Evolutionary conservation across 257 asterid genomes (phyloP), one percentile per base, ranked within the genome.

Genomic region (Rauvolfia tetraphylla): DNA sequence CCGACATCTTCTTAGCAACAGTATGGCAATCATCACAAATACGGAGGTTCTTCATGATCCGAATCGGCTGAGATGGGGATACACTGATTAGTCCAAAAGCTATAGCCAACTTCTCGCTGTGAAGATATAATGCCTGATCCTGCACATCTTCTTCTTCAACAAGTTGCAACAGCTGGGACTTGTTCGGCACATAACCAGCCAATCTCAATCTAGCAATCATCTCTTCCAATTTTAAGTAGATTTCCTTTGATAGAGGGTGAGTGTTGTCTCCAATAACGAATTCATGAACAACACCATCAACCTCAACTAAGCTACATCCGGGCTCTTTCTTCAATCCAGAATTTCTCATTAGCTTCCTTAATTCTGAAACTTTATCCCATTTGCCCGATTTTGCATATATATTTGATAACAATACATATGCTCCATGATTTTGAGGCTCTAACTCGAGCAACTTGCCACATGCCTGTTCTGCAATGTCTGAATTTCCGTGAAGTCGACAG

Each of bases 301-400:
- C 86, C 84, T 93, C 97, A 67, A 93, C 85, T 31, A 81, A 89
- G 86, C 98, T 93, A 68, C 92, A 87, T 1, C 98, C 97, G 41
- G 96, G 97, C 77, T 93, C 94, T 79, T 93, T 93, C 88, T 84
- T 90, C 83, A 90, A 63, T 38, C 96, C 97, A 33, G 49, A 83
- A 25, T 89, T 91, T 80, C 85, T 85, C 96, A 90, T 91, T 17
- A 71, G 77, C 75, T 85, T 89, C 86, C 95, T 84, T 86, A 90
- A 36, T 80, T 78, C 73, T 0, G 93, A 79, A 58, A 89, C 97
- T 82, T 85, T 79, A 51, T 89, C 92, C 94, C 96, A 90, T 67
- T 73, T 75, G 22, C 96, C 94, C 18, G 79, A 80, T 77, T 80
- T 81, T 7, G 98, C 98, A 46, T 87, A 89, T 2, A 89, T 80